These are phyloP conservation scores for Malus asiatica DNA, from an alignment of 306 rosid genomes.

Conservation along the genomic window DNA sequence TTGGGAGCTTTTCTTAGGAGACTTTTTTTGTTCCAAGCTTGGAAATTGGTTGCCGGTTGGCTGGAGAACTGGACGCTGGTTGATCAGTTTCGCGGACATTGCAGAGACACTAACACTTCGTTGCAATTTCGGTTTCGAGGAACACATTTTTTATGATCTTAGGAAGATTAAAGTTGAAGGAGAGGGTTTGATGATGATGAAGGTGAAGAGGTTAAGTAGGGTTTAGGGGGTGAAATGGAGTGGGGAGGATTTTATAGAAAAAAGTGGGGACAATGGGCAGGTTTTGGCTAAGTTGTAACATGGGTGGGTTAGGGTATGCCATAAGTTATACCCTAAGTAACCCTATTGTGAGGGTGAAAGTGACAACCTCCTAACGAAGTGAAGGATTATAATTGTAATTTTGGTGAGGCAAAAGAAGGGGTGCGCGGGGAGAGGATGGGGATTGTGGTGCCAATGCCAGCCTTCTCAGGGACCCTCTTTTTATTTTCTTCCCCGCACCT, in stretches of 20 bases:
- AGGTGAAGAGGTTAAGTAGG: conserved; percentile 9
- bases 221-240: neutral
- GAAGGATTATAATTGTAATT: neutral
- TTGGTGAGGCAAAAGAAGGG: neutral
- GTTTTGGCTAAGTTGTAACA: conserved; percentile 18
- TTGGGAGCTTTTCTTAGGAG: conserved; percentile 3
- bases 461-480: conserved; percentile 14
- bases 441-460: conserved; percentile 20
- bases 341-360: conserved; percentile 14
- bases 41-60: conserved; percentile 24
- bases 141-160: conserved; percentile 7
- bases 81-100: neutral
- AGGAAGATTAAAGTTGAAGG: neutral
- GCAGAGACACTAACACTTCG: neutral
- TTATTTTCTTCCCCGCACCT: neutral
- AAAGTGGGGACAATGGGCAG: conserved; percentile 20
- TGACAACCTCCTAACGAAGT: conserved; percentile 3
- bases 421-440: neutral
- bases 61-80: conserved; percentile 18
- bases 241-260: conserved; percentile 11
- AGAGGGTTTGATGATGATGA: neutral
- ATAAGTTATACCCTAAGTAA: neutral
- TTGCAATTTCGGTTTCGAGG: conserved; percentile 13
- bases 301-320: conserved; percentile 24
- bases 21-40: conserved; percentile 10